Evolutionary conservation across 495 filamentous ascomycete species (phyloP).

Genomic region (Pseudevernia furfuracea): DNA sequence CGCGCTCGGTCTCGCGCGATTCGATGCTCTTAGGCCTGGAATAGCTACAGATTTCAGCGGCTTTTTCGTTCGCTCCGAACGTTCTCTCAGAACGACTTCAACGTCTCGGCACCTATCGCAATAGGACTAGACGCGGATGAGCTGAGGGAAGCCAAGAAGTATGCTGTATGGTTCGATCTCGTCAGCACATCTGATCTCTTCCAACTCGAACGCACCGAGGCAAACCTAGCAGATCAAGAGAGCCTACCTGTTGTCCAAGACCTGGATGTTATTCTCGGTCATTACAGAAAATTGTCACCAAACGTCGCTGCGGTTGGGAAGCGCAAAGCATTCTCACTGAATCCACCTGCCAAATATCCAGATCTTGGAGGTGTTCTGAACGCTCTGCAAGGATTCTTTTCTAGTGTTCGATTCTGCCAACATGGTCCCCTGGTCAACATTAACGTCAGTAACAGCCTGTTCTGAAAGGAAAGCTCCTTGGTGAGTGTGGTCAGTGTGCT

Average conservation of each 20-base stretch:
- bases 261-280: not conserved
- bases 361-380: not conserved
- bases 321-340: not conserved
- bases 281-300: not conserved
- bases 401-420: not conserved
- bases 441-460: not conserved
- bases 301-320: not conserved
- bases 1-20: not conserved
- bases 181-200: not conserved
- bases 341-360: too few relatives aligned
- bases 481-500: too few relatives aligned
- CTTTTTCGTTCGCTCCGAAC: not conserved
- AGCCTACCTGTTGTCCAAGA: not conserved
- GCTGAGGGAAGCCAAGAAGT: not conserved
- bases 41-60: not conserved
- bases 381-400: not conserved
- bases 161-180: not conserved
- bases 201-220: not conserved
- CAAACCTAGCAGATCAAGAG: not conserved
- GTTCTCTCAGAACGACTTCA: not conserved
- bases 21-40: not conserved
- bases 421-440: not conserved
- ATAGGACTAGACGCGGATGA: too few relatives aligned
- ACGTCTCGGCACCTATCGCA: not conserved
- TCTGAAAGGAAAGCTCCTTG: too few relatives aligned